A percentile compares a stretch with the other conserved stretches of the same genome.
Evolutionary conservation across 163 green algal genomes (phyloP).

Genomic region (Chlamydomonas reinhardtii): DNA sequence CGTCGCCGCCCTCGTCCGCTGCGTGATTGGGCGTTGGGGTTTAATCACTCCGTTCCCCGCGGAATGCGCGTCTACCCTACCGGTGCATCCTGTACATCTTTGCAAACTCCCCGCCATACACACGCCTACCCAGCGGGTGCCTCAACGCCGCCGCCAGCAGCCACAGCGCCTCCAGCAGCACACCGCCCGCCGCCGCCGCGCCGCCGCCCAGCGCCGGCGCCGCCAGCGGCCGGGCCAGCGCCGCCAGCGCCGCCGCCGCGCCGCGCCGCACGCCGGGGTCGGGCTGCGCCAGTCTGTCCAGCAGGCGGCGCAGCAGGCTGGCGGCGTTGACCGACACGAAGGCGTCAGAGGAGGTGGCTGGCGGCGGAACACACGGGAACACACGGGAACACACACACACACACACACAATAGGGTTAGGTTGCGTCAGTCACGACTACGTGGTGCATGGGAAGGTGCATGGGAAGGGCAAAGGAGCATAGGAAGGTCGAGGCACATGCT

Average conservation of each 20-base stretch:
- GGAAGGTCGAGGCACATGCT: too few species aligned
- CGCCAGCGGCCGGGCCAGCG: constrained; percentile 32
- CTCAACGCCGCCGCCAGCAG: constrained; percentile 13
- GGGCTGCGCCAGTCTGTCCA: constrained; percentile 65
- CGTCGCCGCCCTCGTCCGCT: too few species aligned
- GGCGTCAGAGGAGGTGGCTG: background rate
- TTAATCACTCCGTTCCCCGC: too few species aligned
- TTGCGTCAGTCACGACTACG: too few species aligned
- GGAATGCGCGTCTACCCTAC: too few species aligned
- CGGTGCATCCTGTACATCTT: too few species aligned
- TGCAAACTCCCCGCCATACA: too few species aligned
- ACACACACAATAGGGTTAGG: too few species aligned
- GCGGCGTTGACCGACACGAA: constrained; percentile 35
- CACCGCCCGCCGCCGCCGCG: background rate
- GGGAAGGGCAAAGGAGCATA: background rate
- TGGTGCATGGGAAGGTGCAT: background rate
- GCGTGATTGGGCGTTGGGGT: too few species aligned
- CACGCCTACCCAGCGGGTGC: background rate
- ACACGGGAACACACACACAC: too few species aligned
- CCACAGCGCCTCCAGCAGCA: constrained; percentile 38
- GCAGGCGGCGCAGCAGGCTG: constrained; percentile 63
- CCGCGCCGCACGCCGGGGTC: constrained; percentile 56
- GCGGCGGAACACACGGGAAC: too few species aligned
- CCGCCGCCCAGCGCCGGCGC: background rate
- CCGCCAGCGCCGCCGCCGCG: constrained; percentile 53